Conservation (phyloP, 129 eudicot genomes). For the Glebionis coronaria region DNA sequence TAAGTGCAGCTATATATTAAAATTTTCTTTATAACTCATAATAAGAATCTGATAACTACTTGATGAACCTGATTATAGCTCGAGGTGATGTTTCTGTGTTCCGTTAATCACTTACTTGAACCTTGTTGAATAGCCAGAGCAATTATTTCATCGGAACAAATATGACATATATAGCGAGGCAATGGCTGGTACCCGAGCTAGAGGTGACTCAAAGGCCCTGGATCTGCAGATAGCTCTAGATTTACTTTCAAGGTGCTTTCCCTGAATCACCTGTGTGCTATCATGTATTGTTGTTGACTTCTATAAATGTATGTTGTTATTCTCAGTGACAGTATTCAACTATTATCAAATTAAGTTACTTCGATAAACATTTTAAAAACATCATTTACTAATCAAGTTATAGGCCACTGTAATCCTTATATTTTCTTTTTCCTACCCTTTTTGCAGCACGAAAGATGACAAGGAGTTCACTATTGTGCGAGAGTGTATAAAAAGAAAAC, state of each 20-base stretch:
- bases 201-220: conserved; percentile 66
- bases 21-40: background rate
- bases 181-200: conserved; percentile 95
- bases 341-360: no score
- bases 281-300: background rate
- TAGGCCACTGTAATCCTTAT: background rate
- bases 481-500: conserved; percentile 71
- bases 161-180: conserved; percentile 80
- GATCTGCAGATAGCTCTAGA: conserved; percentile 84
- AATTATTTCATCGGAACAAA: conserved; percentile 71
- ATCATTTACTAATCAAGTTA: background rate
- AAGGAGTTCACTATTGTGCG: conserved; percentile 81
- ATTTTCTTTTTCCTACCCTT: conserved; percentile 8
- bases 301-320: background rate
- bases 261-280: conserved; percentile 6
- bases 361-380: no score
- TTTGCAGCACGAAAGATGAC: conserved; percentile 80
- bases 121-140: conserved; percentile 83
- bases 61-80: conserved; percentile 5
- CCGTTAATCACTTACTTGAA: conserved; percentile 35
- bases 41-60: background rate
- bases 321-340: background rate
- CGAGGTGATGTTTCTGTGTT: conserved; percentile 19
- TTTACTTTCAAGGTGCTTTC: conserved; percentile 74
- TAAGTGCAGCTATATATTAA: conserved; percentile 42